Evolutionary conservation across 164 flowering plant genomes (phyloP), one percentile per base, ranked within the genome.

Genomic region (Vitis labrusca): DNA sequence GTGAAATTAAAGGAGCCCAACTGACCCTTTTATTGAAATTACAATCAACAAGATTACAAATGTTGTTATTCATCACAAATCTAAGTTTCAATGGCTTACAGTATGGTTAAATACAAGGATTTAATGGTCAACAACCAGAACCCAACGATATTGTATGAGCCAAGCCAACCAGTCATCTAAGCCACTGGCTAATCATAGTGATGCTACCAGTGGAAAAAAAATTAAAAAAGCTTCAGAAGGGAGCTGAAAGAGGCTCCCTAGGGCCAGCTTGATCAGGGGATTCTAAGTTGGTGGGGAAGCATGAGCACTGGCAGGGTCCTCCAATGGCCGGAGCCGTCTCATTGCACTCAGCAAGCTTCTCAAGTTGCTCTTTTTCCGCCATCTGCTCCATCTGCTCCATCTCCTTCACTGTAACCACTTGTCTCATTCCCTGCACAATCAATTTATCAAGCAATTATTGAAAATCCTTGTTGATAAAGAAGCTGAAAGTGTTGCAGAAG

Each of bases 181-280:
- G 44, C 44, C 44, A 3, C 44, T 37, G 44, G 44, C 5, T 37
- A 37, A 37, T 37, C 7, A 37, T 6, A 37, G 6, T 37, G 7
- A 37, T 37, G 7, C 44, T 37, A 37, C 44, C 7, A 37, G 5
- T 6, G 44, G 44, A 23, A 23, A 23, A 23, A 44, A 61, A 9
- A 16, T 19, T 12, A 12, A 10, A 30, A 11, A 58, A 63, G 44
- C 61, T 32, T 84, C 71, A 84, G 52, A 82, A 82, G 17, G 87
- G 85, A 16, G 84, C 87, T 9, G 87, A 74, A 50, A 76, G 76
- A 15, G 87, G 87, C 60, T 84, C 84, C 58, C 51, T 76, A 4
- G 70, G 60, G 17, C 15, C 32, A 63, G n/a, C 58, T 61, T 61
- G 60, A 15, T 65, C 72, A 10, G 79, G 77, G 58, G 79, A 56